Evolutionary conservation across 345 rosid genomes (phyloP).

Genomic region (Mercurialis annua): DNA sequence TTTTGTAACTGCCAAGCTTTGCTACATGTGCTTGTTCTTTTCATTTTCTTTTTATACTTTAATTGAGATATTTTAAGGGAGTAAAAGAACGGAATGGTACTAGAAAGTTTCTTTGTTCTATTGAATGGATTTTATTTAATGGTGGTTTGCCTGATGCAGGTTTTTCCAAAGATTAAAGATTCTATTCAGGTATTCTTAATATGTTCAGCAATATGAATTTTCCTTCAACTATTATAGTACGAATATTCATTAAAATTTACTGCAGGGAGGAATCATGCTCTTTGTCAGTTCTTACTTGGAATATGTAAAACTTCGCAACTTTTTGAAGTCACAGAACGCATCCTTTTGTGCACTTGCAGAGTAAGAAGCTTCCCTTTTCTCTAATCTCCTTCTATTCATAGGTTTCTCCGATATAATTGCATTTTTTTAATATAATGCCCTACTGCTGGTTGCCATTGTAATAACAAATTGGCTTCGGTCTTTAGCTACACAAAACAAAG

Average conservation of each 20-base stretch:
- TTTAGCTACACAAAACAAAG: conserved; percentile 61
- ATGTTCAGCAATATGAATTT: conserved; percentile 3
- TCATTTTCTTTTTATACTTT: not conserved
- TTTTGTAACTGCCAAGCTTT: too few species aligned
- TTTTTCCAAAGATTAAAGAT: conserved; percentile 90
- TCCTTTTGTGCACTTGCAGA: conserved; percentile 87
- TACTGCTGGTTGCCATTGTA: conserved; percentile 6
- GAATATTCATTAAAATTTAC: not conserved
- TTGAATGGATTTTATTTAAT: not conserved
- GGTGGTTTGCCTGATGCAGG: conserved; percentile 48
- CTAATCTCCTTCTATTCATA: conserved; percentile 10
- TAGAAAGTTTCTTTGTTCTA: not conserved
- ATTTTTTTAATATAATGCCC: not conserved
- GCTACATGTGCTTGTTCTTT: not conserved
- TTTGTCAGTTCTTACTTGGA: conserved; percentile 86
- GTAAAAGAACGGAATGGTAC: not conserved
- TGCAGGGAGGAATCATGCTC: conserved; percentile 83
- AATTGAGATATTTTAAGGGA: not conserved
- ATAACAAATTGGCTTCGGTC: conserved; percentile 8
- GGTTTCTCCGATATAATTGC: conserved; percentile 2
- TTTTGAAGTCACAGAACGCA: conserved; percentile 79
- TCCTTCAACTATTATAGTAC: not conserved
- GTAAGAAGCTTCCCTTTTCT: conserved; percentile 42
- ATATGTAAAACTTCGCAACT: conserved; percentile 75
- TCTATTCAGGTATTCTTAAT: conserved; percentile 58